Conservation (phyloP, 2,329 filamentous ascomycete genomes). For the Trichoderma pleuroti region DNA sequence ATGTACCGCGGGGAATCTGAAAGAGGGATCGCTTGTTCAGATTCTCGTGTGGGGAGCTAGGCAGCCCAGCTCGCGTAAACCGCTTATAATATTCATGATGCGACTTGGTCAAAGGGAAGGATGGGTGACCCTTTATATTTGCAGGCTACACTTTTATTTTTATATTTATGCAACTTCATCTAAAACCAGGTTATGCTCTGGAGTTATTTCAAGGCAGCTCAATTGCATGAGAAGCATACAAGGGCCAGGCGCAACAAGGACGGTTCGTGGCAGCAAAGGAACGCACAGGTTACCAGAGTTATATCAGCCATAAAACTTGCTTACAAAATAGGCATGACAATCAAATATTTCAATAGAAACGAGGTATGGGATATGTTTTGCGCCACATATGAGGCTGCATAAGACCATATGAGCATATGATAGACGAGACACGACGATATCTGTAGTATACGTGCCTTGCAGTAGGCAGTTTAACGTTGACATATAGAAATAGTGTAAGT, state of each 20-base stretch:
- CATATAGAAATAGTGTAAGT: neutral
- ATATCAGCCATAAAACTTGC: neutral
- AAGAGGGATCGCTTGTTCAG: neutral
- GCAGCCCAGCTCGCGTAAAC: neutral
- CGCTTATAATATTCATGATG: neutral
- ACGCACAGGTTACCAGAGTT: neutral
- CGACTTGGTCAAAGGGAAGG: neutral
- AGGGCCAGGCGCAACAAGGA: neutral
- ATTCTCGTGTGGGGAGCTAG: neutral
- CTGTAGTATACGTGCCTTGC: neutral
- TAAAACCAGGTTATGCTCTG: neutral
- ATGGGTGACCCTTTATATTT: neutral
- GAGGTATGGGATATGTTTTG: neutral
- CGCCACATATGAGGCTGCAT: neutral
- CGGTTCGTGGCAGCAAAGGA: neutral
- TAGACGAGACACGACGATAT: neutral
- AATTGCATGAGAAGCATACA: neutral
- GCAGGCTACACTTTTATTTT: neutral
- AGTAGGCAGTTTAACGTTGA: neutral
- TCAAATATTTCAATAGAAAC: neutral
- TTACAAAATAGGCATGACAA: neutral
- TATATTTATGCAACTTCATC: neutral
- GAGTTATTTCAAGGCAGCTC: neutral
- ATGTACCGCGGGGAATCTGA: neutral
- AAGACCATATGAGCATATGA: neutral